Evolutionary conservation across 495 filamentous ascomycete species (phyloP), one percentile per base, ranked within the genome.

Genomic region (Wilcoxina mikolae): DNA sequence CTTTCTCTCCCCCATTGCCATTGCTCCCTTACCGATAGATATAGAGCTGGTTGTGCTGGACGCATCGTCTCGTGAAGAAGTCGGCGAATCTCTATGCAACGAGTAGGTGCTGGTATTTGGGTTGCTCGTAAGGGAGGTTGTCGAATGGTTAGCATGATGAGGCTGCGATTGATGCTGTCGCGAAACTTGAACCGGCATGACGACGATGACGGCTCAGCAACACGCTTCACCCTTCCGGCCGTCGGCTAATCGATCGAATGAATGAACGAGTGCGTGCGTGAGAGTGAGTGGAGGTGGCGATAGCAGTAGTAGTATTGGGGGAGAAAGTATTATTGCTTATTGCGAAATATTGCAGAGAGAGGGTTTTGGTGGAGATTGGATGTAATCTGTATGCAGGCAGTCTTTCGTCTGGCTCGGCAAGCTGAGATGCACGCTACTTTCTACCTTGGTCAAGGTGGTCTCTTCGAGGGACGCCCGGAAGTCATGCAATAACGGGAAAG

Each of bases 121-220:
- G 10, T 60, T 64, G 22, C 55, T 54, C 0, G 54, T 62, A 26
- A 59, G 56, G 53, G 60, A 65, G 42, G 60, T 65, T 52, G 54
- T 47, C 20, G 62, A 54, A 25, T 57, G 58, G 56, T 49, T 49
- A 20, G 46, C 12, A 39, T 52, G 49, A 22, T 38, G 49, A 49
- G 46, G 3, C 25, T 46, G 43, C 43, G 43, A 11, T 50, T 59
- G 60, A 60, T 62, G 60, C 38, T 64, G 60, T 46, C 61, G 62
- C 45, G 61, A 60, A 49, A 65, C 61, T 54, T 60, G 60, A 64
- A 65, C 62, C 54, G 62, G 62, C 62, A 65, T 65, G 62, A 35
- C 22, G 49, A 65, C 65, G 62, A 35, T 26, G 49, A 43, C 39
- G 39, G 17, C 17, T 43, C 39, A 43, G 17, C 10, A 20, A 43